Conservation (phyloP, 176 grass and related monocot genomes). For the Bonia amplexicaulis region DNA sequence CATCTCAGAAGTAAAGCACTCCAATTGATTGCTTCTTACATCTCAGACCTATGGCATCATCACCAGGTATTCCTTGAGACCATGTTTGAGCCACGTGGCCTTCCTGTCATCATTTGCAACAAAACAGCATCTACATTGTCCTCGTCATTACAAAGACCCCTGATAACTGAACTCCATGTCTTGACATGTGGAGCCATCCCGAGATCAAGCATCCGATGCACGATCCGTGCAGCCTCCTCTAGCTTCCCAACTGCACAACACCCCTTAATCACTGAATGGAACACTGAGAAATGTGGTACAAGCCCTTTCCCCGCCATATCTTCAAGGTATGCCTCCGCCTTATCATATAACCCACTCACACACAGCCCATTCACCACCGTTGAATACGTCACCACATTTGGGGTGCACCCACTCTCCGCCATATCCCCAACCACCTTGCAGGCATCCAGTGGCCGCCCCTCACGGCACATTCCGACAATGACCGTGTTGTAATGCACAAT, state of each 20-base stretch:
- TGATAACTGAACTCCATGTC: too few relatives aligned
- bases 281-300: slow-evolving; percentile 72
- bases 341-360: slow-evolving; percentile 39
- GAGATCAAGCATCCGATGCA: slow-evolving; percentile 49
- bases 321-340: slow-evolving; percentile 53
- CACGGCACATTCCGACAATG: slow-evolving; percentile 60
- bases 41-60: neutral
- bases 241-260: slow-evolving; percentile 62
- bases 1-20: neutral
- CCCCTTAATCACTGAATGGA: slow-evolving; percentile 70
- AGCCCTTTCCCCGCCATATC: slow-evolving; percentile 55
- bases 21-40: neutral
- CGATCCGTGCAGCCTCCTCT: slow-evolving; percentile 42
- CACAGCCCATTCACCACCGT: slow-evolving; percentile 66
- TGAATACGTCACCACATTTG: slow-evolving; percentile 57
- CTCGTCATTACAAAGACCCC: slow-evolving; percentile 36
- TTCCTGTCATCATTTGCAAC: slow-evolving; percentile 34
- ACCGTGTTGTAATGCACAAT: slow-evolving; percentile 80
- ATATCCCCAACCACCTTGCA: slow-evolving; percentile 88
- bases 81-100: neutral
- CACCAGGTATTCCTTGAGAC: slow-evolving; percentile 2
- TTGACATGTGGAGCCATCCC: slow-evolving; percentile 44
- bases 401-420: slow-evolving; percentile 18
- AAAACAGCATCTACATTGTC: slow-evolving; percentile 17
- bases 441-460: slow-evolving; percentile 59